Evolutionary conservation across 768 basidiomycete genomes (phyloP), one percentile per base, ranked within the genome.

Genomic region (Leccinum variicolor): DNA sequence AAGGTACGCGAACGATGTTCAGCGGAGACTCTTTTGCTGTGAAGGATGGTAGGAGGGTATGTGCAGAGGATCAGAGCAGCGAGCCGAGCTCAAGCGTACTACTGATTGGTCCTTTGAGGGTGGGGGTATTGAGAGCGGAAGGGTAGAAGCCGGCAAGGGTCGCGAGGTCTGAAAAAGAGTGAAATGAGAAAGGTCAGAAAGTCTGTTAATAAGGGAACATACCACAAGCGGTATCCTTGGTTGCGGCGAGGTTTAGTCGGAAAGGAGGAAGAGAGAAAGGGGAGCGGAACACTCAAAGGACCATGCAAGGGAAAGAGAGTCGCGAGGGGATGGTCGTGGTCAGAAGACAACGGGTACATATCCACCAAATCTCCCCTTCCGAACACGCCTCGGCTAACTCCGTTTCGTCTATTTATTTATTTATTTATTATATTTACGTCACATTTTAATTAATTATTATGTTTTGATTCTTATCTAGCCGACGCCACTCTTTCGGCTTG

Each of bases 91-190:
- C 85, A 84, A 87, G 85, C 85, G 84, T 70, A 73, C 73, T 70
- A 75, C 73, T 75, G 73, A 67, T 73, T 64, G 69, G 68, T 73
- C 69, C 70, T 74, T 73, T 72, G 72, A 71, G 66, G 64, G 47
- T 53, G 26, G 60, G n/a, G 68, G 64, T 64, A 63, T 62, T 59
- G 62, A 62, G 64, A 74, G 75, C 80, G 87, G 82, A 69, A 65
- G 63, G 74, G 76, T 74, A 79, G 88, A 82, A 77, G 85, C 87
- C 89, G 88, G 81, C 86, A 92, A 92, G 91, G 90, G 90, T 92
- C 90, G 90, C 90, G 90, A 92, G 90, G 82, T 83, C 87, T 90
- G 67, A 41, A 49, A 45, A 54, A 21, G 3, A 55, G 26, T 29
- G 53, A 34, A 47, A 50, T 50, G 56, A 56, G 25, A 34, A 14